phyloP scores from a whole-genome alignment of 331 rosid genomes.

The Acacia concinna region DNA sequence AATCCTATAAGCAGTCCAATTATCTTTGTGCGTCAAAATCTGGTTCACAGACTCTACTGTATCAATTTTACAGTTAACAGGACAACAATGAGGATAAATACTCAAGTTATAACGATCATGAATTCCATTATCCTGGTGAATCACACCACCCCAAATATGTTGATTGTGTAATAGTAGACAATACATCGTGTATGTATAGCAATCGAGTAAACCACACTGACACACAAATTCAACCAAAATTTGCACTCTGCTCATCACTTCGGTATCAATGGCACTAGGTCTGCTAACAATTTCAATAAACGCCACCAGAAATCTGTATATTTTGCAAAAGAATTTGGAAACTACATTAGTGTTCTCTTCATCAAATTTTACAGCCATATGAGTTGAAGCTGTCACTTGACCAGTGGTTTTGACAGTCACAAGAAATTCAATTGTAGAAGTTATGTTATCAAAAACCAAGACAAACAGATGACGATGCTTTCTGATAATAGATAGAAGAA shows the following conservation, averaged over 20 bases:
- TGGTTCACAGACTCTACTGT: slow-evolving; percentile 37
- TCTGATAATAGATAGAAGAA: slow-evolving; percentile 41
- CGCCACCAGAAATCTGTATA: slow-evolving; percentile 44
- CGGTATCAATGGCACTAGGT: slow-evolving; percentile 24
- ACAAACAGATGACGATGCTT: slow-evolving; percentile 41
- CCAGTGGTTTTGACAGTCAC: slow-evolving; percentile 10
- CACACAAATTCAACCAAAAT: slow-evolving; percentile 48
- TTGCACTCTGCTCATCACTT: slow-evolving; percentile 44
- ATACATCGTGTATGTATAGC: slow-evolving; percentile 37
- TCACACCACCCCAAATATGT: slow-evolving; percentile 43
- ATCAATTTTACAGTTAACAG: slow-evolving; percentile 40
- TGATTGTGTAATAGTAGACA: slow-evolving; percentile 44
- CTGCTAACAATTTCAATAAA: slow-evolving; percentile 43
- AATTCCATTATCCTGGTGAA: slow-evolving; percentile 30
- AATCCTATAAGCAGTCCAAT: slow-evolving; percentile 58
- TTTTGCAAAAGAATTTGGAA: slow-evolving; percentile 32
- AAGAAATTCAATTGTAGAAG: slow-evolving; percentile 31
- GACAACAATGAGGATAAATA: slow-evolving; percentile 8
- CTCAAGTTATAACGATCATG: slow-evolving; percentile 9
- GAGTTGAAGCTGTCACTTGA: slow-evolving; percentile 13
- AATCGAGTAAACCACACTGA: slow-evolving; percentile 38
- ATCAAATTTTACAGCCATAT: slow-evolving; percentile 6
- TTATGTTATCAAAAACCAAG: slow-evolving; percentile 43
- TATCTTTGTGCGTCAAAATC: slow-evolving; percentile 36
- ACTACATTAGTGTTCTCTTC: slow-evolving; percentile 22